Conservation (phyloP, 164 flowering plant species). For the Paratinospora sagittata region DNA sequence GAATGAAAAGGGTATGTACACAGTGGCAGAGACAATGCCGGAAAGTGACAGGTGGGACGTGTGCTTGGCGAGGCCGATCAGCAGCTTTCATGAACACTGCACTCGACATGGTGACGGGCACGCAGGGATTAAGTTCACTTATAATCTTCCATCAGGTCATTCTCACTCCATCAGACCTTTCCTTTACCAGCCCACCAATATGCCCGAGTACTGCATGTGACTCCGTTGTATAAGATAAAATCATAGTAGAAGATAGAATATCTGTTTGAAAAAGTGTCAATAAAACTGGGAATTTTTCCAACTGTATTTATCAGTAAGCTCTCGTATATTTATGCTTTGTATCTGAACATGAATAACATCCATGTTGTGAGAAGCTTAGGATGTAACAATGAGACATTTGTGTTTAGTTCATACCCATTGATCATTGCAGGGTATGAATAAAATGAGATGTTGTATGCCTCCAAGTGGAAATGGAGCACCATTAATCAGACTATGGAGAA, state of each 20-base stretch:
- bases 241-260: background rate
- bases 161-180: slow-evolving; percentile 71
- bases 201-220: slow-evolving; percentile 68
- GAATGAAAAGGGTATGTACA: slow-evolving; percentile 65
- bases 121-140: slow-evolving; percentile 72
- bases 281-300: background rate
- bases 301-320: background rate
- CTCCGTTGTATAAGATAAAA: background rate
- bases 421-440: too few species aligned
- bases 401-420: too few species aligned
- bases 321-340: background rate
- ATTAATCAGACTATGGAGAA: too few species aligned
- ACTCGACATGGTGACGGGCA: slow-evolving; percentile 41
- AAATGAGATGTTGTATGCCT: too few species aligned
- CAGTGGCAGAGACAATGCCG: slow-evolving; percentile 96
- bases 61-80: slow-evolving; percentile 85
- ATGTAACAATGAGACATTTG: too few species aligned
- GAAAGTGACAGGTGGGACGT: slow-evolving; percentile 93
- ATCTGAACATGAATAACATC: too few species aligned
- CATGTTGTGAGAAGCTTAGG: too few species aligned
- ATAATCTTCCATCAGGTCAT: slow-evolving; percentile 72
- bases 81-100: slow-evolving; percentile 83
- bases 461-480: too few species aligned
- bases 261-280: background rate
- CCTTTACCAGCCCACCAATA: slow-evolving; percentile 52